Base-by-base conservation (phyloP, 768 basidiomycete genomes). In the Lyophyllum shimeji region DNA sequence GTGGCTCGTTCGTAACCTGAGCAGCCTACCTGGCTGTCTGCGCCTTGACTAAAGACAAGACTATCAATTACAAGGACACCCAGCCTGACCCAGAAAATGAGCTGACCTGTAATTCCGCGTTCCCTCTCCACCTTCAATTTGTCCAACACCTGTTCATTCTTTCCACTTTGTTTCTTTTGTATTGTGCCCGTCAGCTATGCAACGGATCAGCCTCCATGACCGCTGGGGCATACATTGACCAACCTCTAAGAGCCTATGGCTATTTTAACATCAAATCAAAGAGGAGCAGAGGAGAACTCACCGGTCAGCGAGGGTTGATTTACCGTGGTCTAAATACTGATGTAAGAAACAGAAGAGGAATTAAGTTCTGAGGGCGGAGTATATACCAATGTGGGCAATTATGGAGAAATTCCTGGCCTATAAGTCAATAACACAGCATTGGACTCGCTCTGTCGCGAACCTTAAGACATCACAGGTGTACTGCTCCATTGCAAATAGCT, bases 61-160 rank as follows among this genome's bases (percentile, higher is more conserved):
- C 42, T 20, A 39, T 54, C 31, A 55, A 50, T 58, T 44, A 31
- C 39, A 42, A 44, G 44, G 34, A 27, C 37, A 45, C 37, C 49
- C 12, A 25, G 27, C 40, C 13, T 18, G 8, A n/a, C 3, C 42
- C 27, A 39, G 59, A 52, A 49, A 40, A 31, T 55, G 24, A 9
- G 55, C 17, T 58, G 53, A 89, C 93, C 92, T 21, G 97, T 99
- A 55, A 99, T 99, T 13, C 96, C 96, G 12, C 96, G 83, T 69
- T 98, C 96, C 50, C 94, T 80, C 68, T 98, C 97, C 2, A 99
- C 97, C 71, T 98, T 98, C 48, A 99, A 79, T 71, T 93, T 96
- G 69, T 95, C 93, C 55, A 95, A 72, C 15, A 95, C 88, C 67
- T 95, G 93, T 66, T 89, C 83, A 67, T 94, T 95, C 60, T 80